phyloP scores from a whole-genome alignment of 257 asterid species.

The Mitragyna speciosa region DNA sequence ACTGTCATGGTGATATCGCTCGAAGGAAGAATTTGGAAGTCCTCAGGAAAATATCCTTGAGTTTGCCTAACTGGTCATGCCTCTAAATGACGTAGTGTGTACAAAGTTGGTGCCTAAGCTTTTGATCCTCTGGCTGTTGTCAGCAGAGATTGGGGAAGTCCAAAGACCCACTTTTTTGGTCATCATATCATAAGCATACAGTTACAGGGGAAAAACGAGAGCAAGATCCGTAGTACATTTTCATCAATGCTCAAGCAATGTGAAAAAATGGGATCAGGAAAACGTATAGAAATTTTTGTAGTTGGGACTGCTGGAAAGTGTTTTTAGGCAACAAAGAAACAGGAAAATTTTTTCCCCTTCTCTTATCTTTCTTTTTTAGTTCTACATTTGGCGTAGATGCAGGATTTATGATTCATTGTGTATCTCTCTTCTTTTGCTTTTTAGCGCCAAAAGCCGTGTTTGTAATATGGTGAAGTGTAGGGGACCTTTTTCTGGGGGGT shows the following conservation, averaged over 20 bases:
- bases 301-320: conserved; percentile 53
- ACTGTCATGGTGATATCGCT: conserved; percentile 98
- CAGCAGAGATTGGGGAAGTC: not conserved
- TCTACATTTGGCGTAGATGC: conserved; percentile 42
- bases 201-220: conserved; percentile 7
- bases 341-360: conserved; percentile 18
- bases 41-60: conserved; percentile 89
- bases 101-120: conserved; percentile 14
- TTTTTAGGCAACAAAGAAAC: conserved; percentile 39
- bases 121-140: conserved; percentile 8
- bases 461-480: conserved; percentile 28
- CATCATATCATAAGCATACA: not conserved
- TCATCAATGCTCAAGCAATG: conserved; percentile 9
- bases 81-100: conserved; percentile 2
- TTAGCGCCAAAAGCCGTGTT: conserved; percentile 28
- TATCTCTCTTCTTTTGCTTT: conserved; percentile 32
- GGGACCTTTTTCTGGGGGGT: no score
- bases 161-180: conserved; percentile 8
- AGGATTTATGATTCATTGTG: conserved; percentile 54
- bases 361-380: conserved; percentile 2
- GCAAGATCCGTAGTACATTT: conserved; percentile 1
- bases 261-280: conserved; percentile 12
- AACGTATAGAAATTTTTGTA: conserved; percentile 56
- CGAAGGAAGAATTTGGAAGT: conserved; percentile 96
- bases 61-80: not conserved